Evolutionary conservation across 805 yeast species (phyloP).

Genomic region (Metschnikowia aberdeeniae): DNA sequence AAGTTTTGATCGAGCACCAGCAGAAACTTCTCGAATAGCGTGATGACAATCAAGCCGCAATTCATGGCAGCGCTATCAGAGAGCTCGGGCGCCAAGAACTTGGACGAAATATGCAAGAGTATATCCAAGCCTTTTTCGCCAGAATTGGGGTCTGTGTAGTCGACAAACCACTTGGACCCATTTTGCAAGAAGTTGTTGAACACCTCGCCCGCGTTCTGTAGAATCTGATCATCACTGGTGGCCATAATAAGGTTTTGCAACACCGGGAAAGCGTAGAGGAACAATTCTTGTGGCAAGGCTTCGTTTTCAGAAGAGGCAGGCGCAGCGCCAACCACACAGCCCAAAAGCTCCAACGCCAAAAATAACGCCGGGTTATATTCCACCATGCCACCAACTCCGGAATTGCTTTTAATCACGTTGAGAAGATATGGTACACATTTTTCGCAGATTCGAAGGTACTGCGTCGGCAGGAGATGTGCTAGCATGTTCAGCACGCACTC

Average conservation of each 20-base stretch:
- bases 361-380: conserved; percentile 61
- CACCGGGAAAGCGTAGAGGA: conserved; percentile 41
- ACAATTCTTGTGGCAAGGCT: conserved; percentile 36
- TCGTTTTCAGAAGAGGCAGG: conserved; percentile 23
- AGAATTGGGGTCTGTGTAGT: conserved; percentile 30
- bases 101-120: conserved; percentile 61
- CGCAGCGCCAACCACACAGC: conserved; percentile 44
- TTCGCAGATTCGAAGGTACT: conserved; percentile 47
- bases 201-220: conserved; percentile 75
- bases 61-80: conserved; percentile 81
- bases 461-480: conserved; percentile 39
- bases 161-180: conserved; percentile 31
- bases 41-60: conserved; percentile 62
- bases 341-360: conserved; percentile 54
- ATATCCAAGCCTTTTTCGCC: conserved; percentile 47
- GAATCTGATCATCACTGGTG: conserved; percentile 69
- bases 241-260: conserved; percentile 36
- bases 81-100: conserved; percentile 64
- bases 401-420: conserved; percentile 27
- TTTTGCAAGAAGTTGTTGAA: conserved; percentile 55
- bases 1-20: conserved; percentile 35
- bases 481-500: conserved; percentile 66
- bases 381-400: conserved; percentile 21
- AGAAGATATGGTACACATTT: conserved; percentile 50
- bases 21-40: conserved; percentile 52